A percentile compares a stretch with the other conserved stretches of the same genome.
Conservation (phyloP, 768 basidiomycete species). For the Boletus vinaceobasis region DNA sequence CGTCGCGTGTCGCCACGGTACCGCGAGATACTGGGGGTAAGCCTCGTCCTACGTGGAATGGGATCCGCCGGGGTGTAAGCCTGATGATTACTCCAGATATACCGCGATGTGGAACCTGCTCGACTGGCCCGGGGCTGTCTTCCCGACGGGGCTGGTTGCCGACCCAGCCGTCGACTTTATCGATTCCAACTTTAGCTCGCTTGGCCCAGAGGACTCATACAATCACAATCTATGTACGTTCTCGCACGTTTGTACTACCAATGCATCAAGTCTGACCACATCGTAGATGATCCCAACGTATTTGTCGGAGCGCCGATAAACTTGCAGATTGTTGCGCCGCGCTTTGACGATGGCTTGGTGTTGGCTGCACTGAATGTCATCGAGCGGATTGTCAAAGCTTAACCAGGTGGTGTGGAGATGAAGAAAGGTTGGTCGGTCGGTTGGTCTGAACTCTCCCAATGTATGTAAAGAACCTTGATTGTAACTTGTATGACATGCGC, state of each 20-base stretch:
- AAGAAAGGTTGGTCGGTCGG: neutral
- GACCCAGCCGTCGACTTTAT: constrained; percentile 25
- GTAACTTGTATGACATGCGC: neutral
- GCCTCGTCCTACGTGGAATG: neutral
- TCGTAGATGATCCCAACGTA: constrained; percentile 20
- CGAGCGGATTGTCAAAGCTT: constrained; percentile 24
- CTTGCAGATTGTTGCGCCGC: constrained; percentile 23
- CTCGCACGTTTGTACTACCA: neutral
- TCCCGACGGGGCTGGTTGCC: constrained; percentile 39
- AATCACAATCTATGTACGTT: constrained; percentile 20
- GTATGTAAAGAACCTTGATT: neutral
- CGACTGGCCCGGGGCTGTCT: constrained; percentile 43
- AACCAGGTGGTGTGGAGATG: too few species aligned
- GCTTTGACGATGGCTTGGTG: constrained; percentile 28
- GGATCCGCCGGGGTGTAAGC: neutral
- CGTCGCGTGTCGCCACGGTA: constrained; percentile 38
- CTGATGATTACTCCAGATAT: constrained; percentile 26
- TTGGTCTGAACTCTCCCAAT: neutral
- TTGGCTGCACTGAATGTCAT: constrained; percentile 24
- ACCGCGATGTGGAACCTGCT: constrained; percentile 42
- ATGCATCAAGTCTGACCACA: neutral
- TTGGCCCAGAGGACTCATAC: constrained; percentile 21
- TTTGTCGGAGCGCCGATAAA: constrained; percentile 18
- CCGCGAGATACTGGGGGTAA: constrained; percentile 34
- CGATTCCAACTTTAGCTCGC: constrained; percentile 2